These are phyloP conservation scores for Fusarium sp. DNA, from an alignment of 2,329 filamentous ascomycete species.

Conservation along the genomic window DNA sequence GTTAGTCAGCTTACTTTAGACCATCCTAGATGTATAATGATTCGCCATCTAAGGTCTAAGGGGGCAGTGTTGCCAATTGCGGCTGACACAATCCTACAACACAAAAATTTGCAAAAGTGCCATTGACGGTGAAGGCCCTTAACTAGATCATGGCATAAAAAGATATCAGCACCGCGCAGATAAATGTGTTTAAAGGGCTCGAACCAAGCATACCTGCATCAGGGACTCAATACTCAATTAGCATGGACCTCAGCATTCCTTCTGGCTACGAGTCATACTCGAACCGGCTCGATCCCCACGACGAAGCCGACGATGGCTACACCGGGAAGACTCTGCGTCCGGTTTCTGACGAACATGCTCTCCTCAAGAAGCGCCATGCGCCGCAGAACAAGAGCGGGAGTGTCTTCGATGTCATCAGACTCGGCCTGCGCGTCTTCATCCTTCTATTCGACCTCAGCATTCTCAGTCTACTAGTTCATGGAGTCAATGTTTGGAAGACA, in stretches of 20 bases:
- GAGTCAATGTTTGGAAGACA: slow-evolving; percentile 4
- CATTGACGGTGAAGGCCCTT: background rate
- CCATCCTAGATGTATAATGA: background rate
- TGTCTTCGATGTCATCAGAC: background rate
- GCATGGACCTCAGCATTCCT: slow-evolving; percentile 7
- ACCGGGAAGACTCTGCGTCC: background rate
- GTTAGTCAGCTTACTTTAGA: background rate
- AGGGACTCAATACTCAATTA: background rate
- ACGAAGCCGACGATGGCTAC: background rate
- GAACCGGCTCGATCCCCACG: slow-evolving; percentile 17
- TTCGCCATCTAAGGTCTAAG: accelerated
- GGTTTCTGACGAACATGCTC: background rate
- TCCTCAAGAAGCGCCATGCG: slow-evolving; percentile 2
- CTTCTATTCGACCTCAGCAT: slow-evolving; percentile 15
- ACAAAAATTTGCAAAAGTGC: background rate
- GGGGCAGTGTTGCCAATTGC: slow-evolving; percentile 7
- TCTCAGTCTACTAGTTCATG: background rate
- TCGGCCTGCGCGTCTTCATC: background rate
- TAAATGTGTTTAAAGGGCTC: background rate
- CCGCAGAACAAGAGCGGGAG: background rate
- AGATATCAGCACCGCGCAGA: background rate
- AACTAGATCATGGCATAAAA: background rate
- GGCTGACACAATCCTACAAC: background rate
- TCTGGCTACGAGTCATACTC: slow-evolving; percentile 22
- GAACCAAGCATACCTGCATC: background rate